A percentile compares a stretch with the other conserved stretches of the same genome.
Conservation (phyloP, 139 green algal genomes). For the Protoeuglena noctilucae region DNA sequence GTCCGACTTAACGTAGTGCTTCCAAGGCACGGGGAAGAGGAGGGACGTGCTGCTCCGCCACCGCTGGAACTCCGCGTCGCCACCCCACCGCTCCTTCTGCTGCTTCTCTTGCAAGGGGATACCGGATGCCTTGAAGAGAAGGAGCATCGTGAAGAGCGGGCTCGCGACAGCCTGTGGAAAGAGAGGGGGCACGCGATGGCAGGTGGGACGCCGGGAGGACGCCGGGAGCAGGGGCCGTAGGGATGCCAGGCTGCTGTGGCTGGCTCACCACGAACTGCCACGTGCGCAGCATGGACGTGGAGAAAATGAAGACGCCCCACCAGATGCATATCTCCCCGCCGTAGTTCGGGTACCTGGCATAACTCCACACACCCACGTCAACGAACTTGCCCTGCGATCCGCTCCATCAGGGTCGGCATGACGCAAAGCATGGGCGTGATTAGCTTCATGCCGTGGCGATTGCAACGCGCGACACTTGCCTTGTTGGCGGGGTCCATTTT, state of each 20-base stretch:
- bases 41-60: slow-evolving; percentile 14
- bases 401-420: no score
- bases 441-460: no score
- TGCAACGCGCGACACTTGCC: no score
- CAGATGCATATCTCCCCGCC: background rate
- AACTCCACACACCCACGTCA: background rate
- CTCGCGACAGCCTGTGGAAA: no score
- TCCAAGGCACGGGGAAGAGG: slow-evolving; percentile 7
- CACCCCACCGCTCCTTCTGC: slow-evolving; percentile 10
- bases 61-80: slow-evolving; percentile 9
- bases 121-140: background rate
- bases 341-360: background rate
- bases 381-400: background rate
- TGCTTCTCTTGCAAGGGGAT: slow-evolving; percentile 2
- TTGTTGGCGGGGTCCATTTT: background rate
- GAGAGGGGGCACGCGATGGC: no score
- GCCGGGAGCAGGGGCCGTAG: no score
- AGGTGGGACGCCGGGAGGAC: no score
- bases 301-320: background rate
- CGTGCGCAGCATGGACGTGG: background rate
- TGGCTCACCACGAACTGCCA: background rate
- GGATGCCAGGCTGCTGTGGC: no score
- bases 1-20: no score
- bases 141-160: background rate
- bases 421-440: no score